Evolutionary conservation across 2,329 filamentous ascomycete genomes (phyloP), one percentile per base, ranked within the genome.

Genomic region (Claviceps sp.): DNA sequence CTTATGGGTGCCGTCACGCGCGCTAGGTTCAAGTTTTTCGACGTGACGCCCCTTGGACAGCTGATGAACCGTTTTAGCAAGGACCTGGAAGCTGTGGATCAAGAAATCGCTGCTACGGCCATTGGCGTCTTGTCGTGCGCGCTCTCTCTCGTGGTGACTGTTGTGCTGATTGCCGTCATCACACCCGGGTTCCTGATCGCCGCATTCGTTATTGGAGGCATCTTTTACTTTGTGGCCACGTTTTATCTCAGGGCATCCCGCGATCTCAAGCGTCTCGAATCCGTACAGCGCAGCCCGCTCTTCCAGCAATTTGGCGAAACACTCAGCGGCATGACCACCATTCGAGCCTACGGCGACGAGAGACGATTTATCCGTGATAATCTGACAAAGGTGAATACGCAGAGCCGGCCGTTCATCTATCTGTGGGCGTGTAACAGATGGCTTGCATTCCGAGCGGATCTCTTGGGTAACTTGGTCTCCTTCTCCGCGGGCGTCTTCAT

Each of bases 291-390:
- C 63, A 97, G 90, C 66, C 93, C 93, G 1, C 73, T 98, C 6
- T 98, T 96, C 71, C 93, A 98, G 67, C 93, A 97, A 60, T 98
- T 98, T 59, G 91, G 93, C 56, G 93, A 98, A 71, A 97, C 94
- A 0, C 72, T 98, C 18, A 88, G 84, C 49, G 93, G 93, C 30
- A 93, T 98, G 67, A 94, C 91, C 3, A 98, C 93, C 0, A 98
- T 98, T 59, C 85, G 94, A 62, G 93, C 93, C 1, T 98, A 97
- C 61, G 89, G 91, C 38, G 91, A 96, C 60, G 89, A 96, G 66
- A 80, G 87, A 51, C 84, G 93, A 38, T 98, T 98, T 67, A 87
- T 96, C 58, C 79, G 89, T 20, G 91, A 98, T 63, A 98, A 97
- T 62, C 74, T 97, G 54, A 69, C 75, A 52, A 85, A 86, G 61